Evolutionary conservation across 768 basidiomycete genomes (phyloP), one percentile per base, ranked within the genome.

Genomic region (Leccinellum luteum): DNA sequence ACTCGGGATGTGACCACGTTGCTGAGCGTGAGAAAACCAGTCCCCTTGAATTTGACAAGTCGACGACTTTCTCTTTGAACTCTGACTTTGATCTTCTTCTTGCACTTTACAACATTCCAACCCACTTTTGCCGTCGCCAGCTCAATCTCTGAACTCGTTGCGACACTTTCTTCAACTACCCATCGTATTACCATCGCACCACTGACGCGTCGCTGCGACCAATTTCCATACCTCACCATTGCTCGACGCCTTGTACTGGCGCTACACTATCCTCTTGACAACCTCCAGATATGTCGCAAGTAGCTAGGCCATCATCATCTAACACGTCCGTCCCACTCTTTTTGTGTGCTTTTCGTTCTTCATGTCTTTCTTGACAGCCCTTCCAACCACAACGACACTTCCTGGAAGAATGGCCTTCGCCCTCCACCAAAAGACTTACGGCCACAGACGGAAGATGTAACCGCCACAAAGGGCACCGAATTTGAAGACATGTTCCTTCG

Each of bases 361-460:
- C 52, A 58, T 35, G 17, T 49, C 14, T 34, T 48, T 52, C 48
- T 51, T 51, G 25, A 30, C 54, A 73, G 73, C 32, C 52, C 65
- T 59, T 60, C 71, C 51, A 72, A 62, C 54, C 72, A 62, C 61
- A 69, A 57, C 45, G 71, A 74, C 38, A 41, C 71, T 28, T 64
- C 73, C 66, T 97, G 92, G 92, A 92, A 89, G 75, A 68, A 80
- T 43, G 81, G 85, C 61, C 88, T 97, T 62, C 85, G 86, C 47
- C 83, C 87, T 56, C 94, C 93, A 73, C 86, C 86, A 80, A 94
- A 92, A 84, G 95, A 99, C 76, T 65, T 79, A 58, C 86, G 96
- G 54, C 96, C 96, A 7, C 96, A 98, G 73, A 99, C 96, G 30
- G 94, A 95, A 77, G 96, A 99, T 78, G 96, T 99, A 57, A 91